Base-by-base conservation (phyloP, 352 stramenopile genomes). In the Phytophthora pseudosyringae region DNA sequence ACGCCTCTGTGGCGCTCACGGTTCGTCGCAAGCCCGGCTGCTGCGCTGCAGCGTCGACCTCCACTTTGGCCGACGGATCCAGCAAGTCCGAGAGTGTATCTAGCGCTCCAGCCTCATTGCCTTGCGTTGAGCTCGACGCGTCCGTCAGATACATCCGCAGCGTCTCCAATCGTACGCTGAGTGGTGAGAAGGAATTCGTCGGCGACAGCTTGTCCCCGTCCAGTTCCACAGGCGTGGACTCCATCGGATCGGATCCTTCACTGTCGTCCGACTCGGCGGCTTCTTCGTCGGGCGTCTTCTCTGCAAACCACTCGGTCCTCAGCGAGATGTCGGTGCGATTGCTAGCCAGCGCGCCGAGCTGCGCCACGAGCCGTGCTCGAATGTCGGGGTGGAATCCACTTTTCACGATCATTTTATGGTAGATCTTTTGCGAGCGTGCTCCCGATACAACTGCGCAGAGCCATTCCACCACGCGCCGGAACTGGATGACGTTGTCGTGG, bases 391-490 rank as follows among this genome's bases (percentile, higher is more conserved):
- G 83, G 9, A 91, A 55, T 8, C 83, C 83, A 25, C 73, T 86
- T 59, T 91, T 91, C 25, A 91, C 78, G 38, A 91, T 89, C 63
- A 83, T 86, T 28, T 81, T 79, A 51, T 88, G 80, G 38, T 83
- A 77, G 16, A 91, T 80, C 13, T 76, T 67, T 16, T 70, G 55
- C 1, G 80, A 71, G n/a, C 81, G 69, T 18, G 78, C 74, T 15
- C 78, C 81, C 1, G 79, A 76, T 33, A 89, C 79, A 51, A 92
- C 88, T n/a, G 86, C 76, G 12, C 60, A 73, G 13, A 92, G 64
- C 83, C 83, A 92, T n/a, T 89, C 71, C 15, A 92, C 73, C 16
- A 92, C 77, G 16, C 83, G 77, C 1, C 73, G 75, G 56, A 92
- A 90, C 49, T 88, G 78, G 18, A 90, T 71, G 33, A 87, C 76